A percentile compares a stretch with the other conserved stretches of the same genome.
These are phyloP conservation scores for Isabelozyma pseudorhagii DNA, from an alignment of 805 yeast species.

Conservation along the genomic window DNA sequence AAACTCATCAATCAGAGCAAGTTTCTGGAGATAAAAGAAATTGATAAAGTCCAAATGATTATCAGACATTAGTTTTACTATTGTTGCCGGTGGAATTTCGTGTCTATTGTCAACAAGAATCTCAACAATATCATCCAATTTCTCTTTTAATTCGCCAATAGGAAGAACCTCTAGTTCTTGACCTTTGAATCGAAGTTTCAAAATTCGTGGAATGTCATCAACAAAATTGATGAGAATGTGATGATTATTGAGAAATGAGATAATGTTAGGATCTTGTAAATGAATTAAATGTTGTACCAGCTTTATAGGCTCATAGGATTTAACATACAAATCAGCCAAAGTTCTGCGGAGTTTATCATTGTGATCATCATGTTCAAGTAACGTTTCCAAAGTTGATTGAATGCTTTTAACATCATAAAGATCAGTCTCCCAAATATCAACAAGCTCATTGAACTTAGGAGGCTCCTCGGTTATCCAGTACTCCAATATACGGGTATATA, in stretches of 20 bases:
- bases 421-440: conserved; percentile 56
- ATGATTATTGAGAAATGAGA: conserved; percentile 57
- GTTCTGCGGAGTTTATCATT: conserved; percentile 33
- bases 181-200: conserved; percentile 37
- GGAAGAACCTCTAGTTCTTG: conserved; percentile 40
- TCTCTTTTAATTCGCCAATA: conserved; percentile 34
- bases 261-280: conserved; percentile 50
- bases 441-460: conserved; percentile 36
- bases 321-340: conserved; percentile 53
- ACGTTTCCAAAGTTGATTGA: conserved; percentile 44
- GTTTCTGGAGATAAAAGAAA: conserved; percentile 61
- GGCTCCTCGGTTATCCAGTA: conserved; percentile 37
- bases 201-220: conserved; percentile 48
- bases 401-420: conserved; percentile 48
- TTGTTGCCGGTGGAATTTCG: conserved; percentile 53
- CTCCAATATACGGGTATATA: conserved; percentile 44
- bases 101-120: conserved; percentile 63
- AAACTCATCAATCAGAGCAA: conserved; percentile 56
- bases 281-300: conserved; percentile 65
- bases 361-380: conserved; percentile 27
- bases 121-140: conserved; percentile 44
- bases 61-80: conserved; percentile 47
- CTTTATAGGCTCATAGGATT: conserved; percentile 52
- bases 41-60: conserved; percentile 47
- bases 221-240: conserved; percentile 58